Evolutionary conservation across 768 basidiomycete genomes (phyloP).

Genomic region (Suillus bovinus): DNA sequence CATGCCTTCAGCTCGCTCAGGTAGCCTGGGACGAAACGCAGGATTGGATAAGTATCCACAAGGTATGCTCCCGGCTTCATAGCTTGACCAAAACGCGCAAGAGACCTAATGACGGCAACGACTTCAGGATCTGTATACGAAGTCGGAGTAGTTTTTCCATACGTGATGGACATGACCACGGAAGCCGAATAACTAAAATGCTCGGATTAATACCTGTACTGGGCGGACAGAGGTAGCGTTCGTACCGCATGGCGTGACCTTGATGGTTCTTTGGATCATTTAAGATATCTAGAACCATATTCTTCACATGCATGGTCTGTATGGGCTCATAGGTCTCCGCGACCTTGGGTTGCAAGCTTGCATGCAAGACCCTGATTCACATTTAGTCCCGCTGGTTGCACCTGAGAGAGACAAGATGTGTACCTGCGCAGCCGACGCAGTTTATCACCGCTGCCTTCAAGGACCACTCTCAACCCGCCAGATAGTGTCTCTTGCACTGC

Average conservation of each 20-base stretch:
- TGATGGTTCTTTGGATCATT: background rate
- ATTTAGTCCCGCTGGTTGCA: no score
- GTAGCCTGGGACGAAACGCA: conserved; percentile 32
- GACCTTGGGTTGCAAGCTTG: no score
- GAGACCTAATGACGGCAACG: conserved; percentile 25
- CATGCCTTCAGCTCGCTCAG: conserved; percentile 52
- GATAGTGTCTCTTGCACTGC: no score
- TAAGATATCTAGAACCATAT: background rate
- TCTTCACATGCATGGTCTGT: background rate
- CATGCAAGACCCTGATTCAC: no score
- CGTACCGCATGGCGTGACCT: background rate
- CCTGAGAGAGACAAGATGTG: no score
- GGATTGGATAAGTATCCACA: conserved; percentile 22
- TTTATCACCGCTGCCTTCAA: no score
- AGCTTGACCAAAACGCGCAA: conserved; percentile 27
- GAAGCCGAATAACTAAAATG: background rate
- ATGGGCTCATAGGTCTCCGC: no score
- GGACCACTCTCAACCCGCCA: no score
- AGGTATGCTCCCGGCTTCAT: conserved; percentile 28
- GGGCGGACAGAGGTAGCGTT: background rate
- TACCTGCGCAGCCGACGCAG: no score
- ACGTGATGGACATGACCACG: no score
- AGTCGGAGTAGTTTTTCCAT: conserved; percentile 25
- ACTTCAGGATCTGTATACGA: conserved; percentile 38
- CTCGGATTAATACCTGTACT: background rate